Evolutionary conservation across 805 yeast species (phyloP), one percentile per base, ranked within the genome.

Genomic region (Spathaspora girioi): DNA sequence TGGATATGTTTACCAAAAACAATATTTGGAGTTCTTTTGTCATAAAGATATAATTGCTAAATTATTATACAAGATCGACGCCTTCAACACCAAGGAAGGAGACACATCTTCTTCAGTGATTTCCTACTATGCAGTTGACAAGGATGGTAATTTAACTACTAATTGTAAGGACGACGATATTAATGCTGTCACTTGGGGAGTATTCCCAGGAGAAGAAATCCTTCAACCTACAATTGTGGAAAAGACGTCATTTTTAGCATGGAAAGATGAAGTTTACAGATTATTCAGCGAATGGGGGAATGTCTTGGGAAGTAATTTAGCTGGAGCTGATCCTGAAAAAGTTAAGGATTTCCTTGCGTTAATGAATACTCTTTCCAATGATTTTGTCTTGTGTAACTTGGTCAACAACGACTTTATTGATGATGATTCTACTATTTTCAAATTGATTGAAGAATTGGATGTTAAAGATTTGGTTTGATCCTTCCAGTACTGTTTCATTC

Each of bases 181-280:
- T 56, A 92, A 89, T 64, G 97, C 98, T 8, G 97, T 93, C 51
- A 93, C 98, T 17, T 93, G 98, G 98, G 98, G 98, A 56, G 90
- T 92, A 50, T 91, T 89, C 82, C 97, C 98, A 26, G 97, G 97
- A 38, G 87, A 86, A 63, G 97, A 93, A 71, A 87, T 93, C 49
- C 78, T 89, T 56, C 98, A 93, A 72, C 97, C 98, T 48, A 93
- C 98, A 0, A 90, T 93, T 65, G 97, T 93, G 18, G 98, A 93
- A 67, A 86, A 84, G 62, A 83, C 85, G 38, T 89, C 97, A 2
- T 93, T 93, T 69, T 73, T 92, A 60, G 98, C 98, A 12, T 93
- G 98, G 98, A 92, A 90, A 67, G 97, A 93, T 66, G 98, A 93
- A 69, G 93, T 93, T 40, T 93, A 79, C 77, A 78, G 90, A 56